Base-by-base conservation (phyloP, 371 early-diverging fungal genomes). In the Mucor circinelloides region DNA sequence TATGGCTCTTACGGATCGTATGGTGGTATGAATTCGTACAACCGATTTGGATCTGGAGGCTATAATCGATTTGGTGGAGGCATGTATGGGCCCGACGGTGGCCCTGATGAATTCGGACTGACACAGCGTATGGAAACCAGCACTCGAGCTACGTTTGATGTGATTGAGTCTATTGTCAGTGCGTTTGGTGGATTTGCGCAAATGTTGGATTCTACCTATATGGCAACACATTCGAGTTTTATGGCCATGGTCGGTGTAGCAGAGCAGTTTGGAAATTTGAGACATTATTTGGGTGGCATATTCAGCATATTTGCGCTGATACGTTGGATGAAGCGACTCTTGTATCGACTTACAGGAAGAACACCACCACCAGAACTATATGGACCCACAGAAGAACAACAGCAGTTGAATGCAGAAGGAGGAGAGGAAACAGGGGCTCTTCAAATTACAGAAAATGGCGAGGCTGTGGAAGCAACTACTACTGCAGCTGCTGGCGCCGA, bases 231-330 rank as follows among this genome's bases (percentile, higher is more conserved):
- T 78, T 94, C 96, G 8, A 93, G 94, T 28, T 97, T 97, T 70
- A 97, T 97, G 97, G 97, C 97, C 34, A 95, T 97, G 88, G 90
- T 97, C 23, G 98, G 97, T 36, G 95, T 98, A 12, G 95, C 94
- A 25, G 99, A 98, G 64, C 98, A 98, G 75, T 92, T 97, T 73
- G 94, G 96, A 10, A 76, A 91, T 74, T 75, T 97, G n/a, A 84
- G 90, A 15, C 81, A 82, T 27, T 95, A 94, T 65, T 83, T 98
- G 1, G 93, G 95, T 12, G 88, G 93, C 34, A 82, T 94, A 4
- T 78, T 97, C 13, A 88, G 92, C 28, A 76, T 94, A 2, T 87
- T 93, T 66, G 85, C 92, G 30, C 68, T 95, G 19, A 76, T 91
- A 69, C 84, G 92, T 32, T 83, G 88, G 70, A 67, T 93, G 42